These are phyloP conservation scores for Phaeoacremonium minimum DNA, from an alignment of 2,329 filamentous ascomycete genomes.

Conservation along the genomic window DNA sequence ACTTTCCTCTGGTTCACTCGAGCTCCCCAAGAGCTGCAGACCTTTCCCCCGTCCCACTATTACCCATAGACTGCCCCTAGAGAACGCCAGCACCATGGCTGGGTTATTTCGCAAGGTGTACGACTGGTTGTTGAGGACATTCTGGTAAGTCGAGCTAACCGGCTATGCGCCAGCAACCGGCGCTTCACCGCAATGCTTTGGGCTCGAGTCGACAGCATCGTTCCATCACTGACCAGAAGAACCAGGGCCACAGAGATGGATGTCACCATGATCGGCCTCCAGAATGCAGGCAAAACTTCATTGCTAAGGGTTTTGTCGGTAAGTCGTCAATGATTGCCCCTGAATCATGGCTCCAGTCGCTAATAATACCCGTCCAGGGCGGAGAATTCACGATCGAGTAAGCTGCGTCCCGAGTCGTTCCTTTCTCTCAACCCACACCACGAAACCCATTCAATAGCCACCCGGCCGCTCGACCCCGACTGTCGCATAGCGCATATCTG, in stretches of 20 bases:
- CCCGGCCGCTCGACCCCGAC: slow-evolving; percentile 9
- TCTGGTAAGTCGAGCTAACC: slow-evolving; percentile 67
- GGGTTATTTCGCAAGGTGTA: slow-evolving; percentile 91
- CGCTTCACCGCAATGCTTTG: too few relatives aligned
- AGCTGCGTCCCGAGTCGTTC: slow-evolving; percentile 37
- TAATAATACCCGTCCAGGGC: slow-evolving; percentile 57
- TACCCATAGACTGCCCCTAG: slow-evolving; percentile 3
- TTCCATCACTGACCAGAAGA: slow-evolving; percentile 5
- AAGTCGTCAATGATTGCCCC: slow-evolving; percentile 52
- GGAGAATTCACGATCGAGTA: slow-evolving; percentile 99
- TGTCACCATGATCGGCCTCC: slow-evolving; percentile 96
- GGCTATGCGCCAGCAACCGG: not conserved
- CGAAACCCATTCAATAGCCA: slow-evolving; percentile 15
- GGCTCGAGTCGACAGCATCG: too few relatives aligned
- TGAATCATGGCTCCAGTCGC: too few relatives aligned
- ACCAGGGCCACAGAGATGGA: slow-evolving; percentile 97
- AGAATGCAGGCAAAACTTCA: slow-evolving; percentile 98
- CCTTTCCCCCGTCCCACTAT: too few relatives aligned
- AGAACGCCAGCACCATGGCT: slow-evolving; percentile 61
- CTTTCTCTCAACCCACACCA: too few relatives aligned
- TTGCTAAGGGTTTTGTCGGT: slow-evolving; percentile 91
- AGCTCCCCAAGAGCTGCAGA: too few relatives aligned
- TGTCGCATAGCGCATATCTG: too few relatives aligned
- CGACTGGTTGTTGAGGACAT: slow-evolving; percentile 96
- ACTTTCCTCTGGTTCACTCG: slow-evolving; percentile 5